Percentiles rank a stretch among this genome's conserved stretches.
Conservation (phyloP, 345 rosid species). For the Bruguiera gymnorhiza region DNA sequence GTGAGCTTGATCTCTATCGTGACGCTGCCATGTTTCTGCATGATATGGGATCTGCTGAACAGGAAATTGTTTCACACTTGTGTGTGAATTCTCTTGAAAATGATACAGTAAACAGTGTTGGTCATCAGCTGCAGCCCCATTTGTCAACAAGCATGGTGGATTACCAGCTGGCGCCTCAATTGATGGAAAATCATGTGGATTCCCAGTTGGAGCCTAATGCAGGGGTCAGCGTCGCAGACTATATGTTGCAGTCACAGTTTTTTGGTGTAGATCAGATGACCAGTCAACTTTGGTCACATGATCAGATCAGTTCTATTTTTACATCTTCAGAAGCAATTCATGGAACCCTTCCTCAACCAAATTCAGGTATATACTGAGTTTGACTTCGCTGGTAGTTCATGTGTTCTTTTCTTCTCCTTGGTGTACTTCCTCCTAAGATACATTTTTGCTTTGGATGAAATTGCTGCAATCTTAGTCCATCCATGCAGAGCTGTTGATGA, state of each 20-base stretch:
- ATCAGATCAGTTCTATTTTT: constrained; percentile 23
- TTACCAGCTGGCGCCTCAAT: constrained; percentile 31
- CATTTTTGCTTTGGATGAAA: constrained; percentile 33
- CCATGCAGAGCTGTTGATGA: constrained; percentile 43
- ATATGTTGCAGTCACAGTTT: neutral
- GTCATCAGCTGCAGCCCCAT: constrained; percentile 23
- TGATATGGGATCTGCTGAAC: constrained; percentile 40
- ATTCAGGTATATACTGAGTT: constrained; percentile 46
- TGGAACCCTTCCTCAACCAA: constrained; percentile 13
- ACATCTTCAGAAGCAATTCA: constrained; percentile 23
- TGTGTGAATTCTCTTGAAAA: constrained; percentile 13
- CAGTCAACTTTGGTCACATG: constrained; percentile 39
- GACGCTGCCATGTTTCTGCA: constrained; percentile 49
- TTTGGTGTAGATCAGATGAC: constrained; percentile 26
- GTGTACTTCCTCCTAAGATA: constrained; percentile 23
- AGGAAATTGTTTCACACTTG: constrained; percentile 18
- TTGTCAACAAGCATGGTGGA: constrained; percentile 13
- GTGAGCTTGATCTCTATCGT: constrained; percentile 43
- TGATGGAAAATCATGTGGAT: neutral
- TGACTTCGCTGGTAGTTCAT: constrained; percentile 1
- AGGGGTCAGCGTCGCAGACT: neutral
- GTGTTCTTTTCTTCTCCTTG: constrained; percentile 17
- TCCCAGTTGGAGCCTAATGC: neutral
- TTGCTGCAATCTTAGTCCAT: constrained; percentile 37
- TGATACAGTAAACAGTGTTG: constrained; percentile 28